Percentiles rank a stretch among this genome's conserved stretches.
These are phyloP conservation scores for Neurospora sp. DNA, from an alignment of 495 filamentous ascomycete genomes.

Conservation along the genomic window DNA sequence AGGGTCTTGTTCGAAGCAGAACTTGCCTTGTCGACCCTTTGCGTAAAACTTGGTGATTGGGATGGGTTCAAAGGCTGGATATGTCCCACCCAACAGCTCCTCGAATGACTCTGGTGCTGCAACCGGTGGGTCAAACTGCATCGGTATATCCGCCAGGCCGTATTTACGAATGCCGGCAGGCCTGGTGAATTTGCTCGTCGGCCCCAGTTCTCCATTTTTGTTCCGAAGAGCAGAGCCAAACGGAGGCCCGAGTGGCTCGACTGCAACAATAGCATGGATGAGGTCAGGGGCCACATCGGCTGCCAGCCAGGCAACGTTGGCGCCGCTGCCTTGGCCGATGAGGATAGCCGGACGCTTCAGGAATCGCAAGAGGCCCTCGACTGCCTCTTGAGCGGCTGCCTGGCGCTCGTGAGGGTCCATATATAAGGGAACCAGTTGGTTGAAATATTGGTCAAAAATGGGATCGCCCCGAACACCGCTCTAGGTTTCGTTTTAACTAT, in stretches of 20 bases:
- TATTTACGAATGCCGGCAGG: conserved; percentile 15
- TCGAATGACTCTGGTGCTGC: background rate
- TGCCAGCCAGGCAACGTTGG: conserved; percentile 38
- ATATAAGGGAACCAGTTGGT: conserved; percentile 1
- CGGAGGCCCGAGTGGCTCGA: conserved; percentile 48
- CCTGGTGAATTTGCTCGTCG: background rate
- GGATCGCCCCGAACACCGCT: conserved; percentile 37
- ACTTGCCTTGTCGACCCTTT: background rate
- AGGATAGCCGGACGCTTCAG: conserved; percentile 39
- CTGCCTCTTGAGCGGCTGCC: conserved; percentile 33
- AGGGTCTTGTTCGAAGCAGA: background rate
- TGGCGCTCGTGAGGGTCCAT: conserved; percentile 29
- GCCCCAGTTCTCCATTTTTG: background rate
- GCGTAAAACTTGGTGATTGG: background rate
- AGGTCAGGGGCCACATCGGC: conserved; percentile 36
- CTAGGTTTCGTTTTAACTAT: background rate
- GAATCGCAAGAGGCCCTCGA: conserved; percentile 23
- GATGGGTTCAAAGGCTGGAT: background rate
- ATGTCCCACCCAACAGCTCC: background rate
- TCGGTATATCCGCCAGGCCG: conserved; percentile 39
- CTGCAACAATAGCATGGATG: conserved; percentile 36
- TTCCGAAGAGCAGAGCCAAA: conserved; percentile 18
- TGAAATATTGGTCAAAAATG: conserved; percentile 39
- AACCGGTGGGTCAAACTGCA: conserved; percentile 5
- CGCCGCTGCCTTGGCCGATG: conserved; percentile 44